phyloP scores from a whole-genome alignment of 2,329 filamentous ascomycete species.

The Zasmidium cellare region DNA sequence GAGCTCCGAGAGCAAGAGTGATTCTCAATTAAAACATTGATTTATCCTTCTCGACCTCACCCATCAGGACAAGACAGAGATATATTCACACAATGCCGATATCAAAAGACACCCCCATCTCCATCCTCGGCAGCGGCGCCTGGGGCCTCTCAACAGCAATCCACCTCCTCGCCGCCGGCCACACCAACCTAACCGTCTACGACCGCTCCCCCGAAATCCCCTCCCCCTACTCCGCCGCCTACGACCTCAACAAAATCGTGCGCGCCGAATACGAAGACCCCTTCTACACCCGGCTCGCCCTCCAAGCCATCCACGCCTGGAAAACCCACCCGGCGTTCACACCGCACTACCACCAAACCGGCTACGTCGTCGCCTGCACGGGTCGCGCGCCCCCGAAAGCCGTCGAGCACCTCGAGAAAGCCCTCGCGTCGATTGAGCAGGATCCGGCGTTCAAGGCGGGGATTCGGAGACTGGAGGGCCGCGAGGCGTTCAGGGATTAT shows the following conservation, averaged over 20 bases:
- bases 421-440: constrained; percentile 42
- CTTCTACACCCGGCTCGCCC: constrained; percentile 69
- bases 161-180: constrained; percentile 47
- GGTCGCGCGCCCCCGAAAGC: constrained; percentile 51
- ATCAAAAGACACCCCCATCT: constrained; percentile 3
- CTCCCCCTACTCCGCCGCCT: constrained; percentile 48
- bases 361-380: constrained; percentile 54
- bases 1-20: too few relatives aligned
- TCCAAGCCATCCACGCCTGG: constrained; percentile 55
- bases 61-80: too few relatives aligned
- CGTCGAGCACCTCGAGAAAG: constrained; percentile 45
- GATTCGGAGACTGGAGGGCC: constrained; percentile 39
- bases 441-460: constrained; percentile 44
- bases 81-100: neutral
- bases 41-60: too few relatives aligned
- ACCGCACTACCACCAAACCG: constrained; percentile 54
- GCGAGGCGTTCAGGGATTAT: constrained; percentile 43
- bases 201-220: constrained; percentile 42
- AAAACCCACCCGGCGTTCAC: constrained; percentile 51
- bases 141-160: constrained; percentile 55
- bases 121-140: constrained; percentile 36
- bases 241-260: constrained; percentile 45
- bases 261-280: constrained; percentile 75
- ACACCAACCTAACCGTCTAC: constrained; percentile 50
- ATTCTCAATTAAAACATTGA: too few relatives aligned